A percentile compares a stretch with the other conserved stretches of the same genome.
These are phyloP conservation scores for Mesembryanthemum crystallinum DNA, from an alignment of 148 eudicot species.

Conservation along the genomic window DNA sequence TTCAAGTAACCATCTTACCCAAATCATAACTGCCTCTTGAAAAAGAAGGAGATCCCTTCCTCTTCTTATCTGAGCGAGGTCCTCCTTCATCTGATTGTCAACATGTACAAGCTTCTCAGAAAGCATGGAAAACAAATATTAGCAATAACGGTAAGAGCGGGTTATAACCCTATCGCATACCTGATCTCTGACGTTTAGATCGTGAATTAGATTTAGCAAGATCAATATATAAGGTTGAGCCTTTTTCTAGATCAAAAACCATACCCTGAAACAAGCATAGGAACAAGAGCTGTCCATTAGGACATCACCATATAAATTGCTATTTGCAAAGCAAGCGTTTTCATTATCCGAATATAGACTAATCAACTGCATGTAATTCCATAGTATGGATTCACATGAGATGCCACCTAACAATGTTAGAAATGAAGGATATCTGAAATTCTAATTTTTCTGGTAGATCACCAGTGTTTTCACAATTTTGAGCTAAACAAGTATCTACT, in stretches of 20 bases:
- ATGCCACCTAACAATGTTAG: too few species aligned
- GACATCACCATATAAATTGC: background rate
- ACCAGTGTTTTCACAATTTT: too few species aligned
- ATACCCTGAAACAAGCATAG: constrained; percentile 53
- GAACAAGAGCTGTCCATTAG: constrained; percentile 10
- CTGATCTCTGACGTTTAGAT: constrained; percentile 83
- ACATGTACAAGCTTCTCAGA: constrained; percentile 12
- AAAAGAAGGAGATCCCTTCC: constrained; percentile 52
- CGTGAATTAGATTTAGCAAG: constrained; percentile 96
- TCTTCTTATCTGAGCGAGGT: constrained; percentile 60
- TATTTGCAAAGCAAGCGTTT: background rate
- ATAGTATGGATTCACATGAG: background rate
- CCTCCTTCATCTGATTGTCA: constrained; percentile 59
- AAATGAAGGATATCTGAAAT: too few species aligned
- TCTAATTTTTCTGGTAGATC: too few species aligned
- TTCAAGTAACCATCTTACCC: constrained; percentile 47
- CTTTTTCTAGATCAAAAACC: constrained; percentile 91
- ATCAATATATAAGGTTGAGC: constrained; percentile 77
- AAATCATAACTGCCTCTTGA: constrained; percentile 51
- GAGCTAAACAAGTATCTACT: too few species aligned
- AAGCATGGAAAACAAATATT: background rate
- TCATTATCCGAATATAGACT: background rate
- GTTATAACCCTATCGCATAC: constrained; percentile 30
- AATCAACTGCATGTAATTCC: background rate
- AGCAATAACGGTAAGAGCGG: background rate